Conservation (phyloP, 768 basidiomycete genomes). For the Hygrocybe coccinea region DNA sequence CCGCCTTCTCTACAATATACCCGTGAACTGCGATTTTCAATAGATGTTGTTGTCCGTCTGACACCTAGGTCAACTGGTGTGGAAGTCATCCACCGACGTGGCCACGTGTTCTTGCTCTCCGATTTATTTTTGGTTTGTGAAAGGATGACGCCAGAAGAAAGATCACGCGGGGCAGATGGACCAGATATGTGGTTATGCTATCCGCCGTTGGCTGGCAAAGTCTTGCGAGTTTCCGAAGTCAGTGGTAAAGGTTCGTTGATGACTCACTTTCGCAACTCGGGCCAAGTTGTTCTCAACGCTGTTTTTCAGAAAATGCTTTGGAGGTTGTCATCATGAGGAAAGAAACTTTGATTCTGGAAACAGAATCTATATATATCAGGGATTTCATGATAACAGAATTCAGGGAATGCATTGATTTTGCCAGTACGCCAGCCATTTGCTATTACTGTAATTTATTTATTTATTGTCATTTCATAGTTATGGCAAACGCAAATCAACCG, state of each 20-base stretch:
- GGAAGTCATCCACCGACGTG: constrained; percentile 72
- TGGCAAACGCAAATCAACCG: constrained; percentile 56
- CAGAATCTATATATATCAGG: constrained; percentile 52
- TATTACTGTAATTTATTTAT: not conserved
- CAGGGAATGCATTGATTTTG: constrained; percentile 80
- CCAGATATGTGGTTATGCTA: constrained; percentile 91
- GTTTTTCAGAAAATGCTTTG: constrained; percentile 57
- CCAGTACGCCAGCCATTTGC: constrained; percentile 46
- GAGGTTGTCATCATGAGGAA: constrained; percentile 83
- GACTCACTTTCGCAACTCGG: not conserved
- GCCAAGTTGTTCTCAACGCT: not conserved
- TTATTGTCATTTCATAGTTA: constrained; percentile 35
- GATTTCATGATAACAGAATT: constrained; percentile 67
- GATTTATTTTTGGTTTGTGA: constrained; percentile 92
- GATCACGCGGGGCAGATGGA: constrained; percentile 45
- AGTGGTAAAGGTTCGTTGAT: constrained; percentile 51
- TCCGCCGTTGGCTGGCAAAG: constrained; percentile 93
- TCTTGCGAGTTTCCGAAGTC: constrained; percentile 65
- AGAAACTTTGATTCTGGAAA: constrained; percentile 69
- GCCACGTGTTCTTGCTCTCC: constrained; percentile 83
- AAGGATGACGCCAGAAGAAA: constrained; percentile 67
- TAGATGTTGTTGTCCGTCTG: constrained; percentile 70
- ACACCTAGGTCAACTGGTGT: constrained; percentile 68
- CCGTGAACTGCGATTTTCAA: constrained; percentile 69
- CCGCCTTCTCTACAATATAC: constrained; percentile 74